Percentiles rank a stretch among this genome's conserved stretches.
Evolutionary conservation across 805 yeast genomes (phyloP).

Genomic region (Yarrowia yakushimensis): DNA sequence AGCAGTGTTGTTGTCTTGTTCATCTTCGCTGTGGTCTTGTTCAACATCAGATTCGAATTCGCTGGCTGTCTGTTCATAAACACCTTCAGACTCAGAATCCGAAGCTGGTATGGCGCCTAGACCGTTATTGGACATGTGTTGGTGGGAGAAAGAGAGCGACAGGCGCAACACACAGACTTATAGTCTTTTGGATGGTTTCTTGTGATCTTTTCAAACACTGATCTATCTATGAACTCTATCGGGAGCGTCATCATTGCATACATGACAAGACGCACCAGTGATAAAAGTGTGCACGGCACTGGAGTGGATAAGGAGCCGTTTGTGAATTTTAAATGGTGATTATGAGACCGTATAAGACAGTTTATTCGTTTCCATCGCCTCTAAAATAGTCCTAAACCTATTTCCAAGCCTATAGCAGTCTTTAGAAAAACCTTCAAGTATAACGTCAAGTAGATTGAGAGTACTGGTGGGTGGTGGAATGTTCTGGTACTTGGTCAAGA

Average conservation of each 20-base stretch:
- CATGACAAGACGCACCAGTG: not conserved
- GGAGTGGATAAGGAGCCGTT: too few species aligned
- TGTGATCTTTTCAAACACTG: not conserved
- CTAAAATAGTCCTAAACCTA: too few species aligned
- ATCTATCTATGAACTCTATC: not conserved
- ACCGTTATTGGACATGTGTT: constrained; percentile 1
- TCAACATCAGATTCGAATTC: not conserved
- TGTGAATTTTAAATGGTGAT: too few species aligned
- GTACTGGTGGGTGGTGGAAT: too few species aligned
- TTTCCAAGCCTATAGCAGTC: too few species aligned
- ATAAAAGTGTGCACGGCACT: not conserved
- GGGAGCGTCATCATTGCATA: not conserved
- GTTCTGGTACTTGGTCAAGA: too few species aligned
- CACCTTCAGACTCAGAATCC: not conserved
- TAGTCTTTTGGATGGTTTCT: too few species aligned
- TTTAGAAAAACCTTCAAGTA: too few species aligned
- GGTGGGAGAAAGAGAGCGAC: not conserved
- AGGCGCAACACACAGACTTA: too few species aligned
- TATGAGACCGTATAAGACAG: too few species aligned
- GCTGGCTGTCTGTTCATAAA: not conserved
- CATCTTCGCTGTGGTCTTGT: not conserved
- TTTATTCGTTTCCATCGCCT: too few species aligned
- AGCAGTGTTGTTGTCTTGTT: not conserved
- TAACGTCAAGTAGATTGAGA: too few species aligned
- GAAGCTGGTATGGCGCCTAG: constrained; percentile 19